Percentiles rank a stretch among this genome's conserved stretches.
These are phyloP conservation scores for Tagetes patula DNA, from an alignment of 129 eudicot species.

Conservation along the genomic window DNA sequence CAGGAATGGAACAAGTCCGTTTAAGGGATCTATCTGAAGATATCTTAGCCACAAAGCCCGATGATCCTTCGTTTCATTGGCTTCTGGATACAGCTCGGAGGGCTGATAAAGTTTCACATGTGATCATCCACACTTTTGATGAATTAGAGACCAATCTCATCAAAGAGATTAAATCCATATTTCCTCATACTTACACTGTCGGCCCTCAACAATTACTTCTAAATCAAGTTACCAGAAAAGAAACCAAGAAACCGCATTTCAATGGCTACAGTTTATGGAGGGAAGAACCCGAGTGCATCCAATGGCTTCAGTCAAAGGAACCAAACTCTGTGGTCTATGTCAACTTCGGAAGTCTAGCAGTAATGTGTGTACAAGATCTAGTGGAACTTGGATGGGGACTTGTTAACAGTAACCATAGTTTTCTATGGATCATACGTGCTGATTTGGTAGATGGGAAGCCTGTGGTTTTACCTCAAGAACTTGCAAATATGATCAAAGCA, in stretches of 20 bases:
- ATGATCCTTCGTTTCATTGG: slow-evolving; percentile 8
- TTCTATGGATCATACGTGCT: slow-evolving; percentile 35
- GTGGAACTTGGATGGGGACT: slow-evolving; percentile 39
- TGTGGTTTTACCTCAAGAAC: slow-evolving; percentile 23
- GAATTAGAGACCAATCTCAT: slow-evolving; percentile 26
- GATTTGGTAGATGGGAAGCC: slow-evolving; percentile 32
- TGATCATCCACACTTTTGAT: slow-evolving; percentile 27
- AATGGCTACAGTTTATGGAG: slow-evolving; percentile 35
- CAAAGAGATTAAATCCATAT: slow-evolving; percentile 20
- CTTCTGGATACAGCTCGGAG: slow-evolving; percentile 4
- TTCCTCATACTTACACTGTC: slow-evolving; percentile 15
- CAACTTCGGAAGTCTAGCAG: slow-evolving; percentile 38
- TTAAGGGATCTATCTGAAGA: slow-evolving; percentile 33
- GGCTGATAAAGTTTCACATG: slow-evolving; percentile 20
- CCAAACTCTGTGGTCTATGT: slow-evolving; percentile 35
- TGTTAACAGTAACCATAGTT: slow-evolving; percentile 29
- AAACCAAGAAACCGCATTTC: background rate
- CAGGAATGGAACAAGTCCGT: slow-evolving; percentile 33
- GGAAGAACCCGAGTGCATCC: slow-evolving; percentile 34
- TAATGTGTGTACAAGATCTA: slow-evolving; percentile 22
- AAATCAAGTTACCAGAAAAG: slow-evolving; percentile 5
- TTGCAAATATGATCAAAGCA: background rate
- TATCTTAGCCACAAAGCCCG: slow-evolving; percentile 1
- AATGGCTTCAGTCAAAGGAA: slow-evolving; percentile 37
- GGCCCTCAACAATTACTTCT: slow-evolving; percentile 33